These are phyloP conservation scores for Penicillium sp. DNA, from an alignment of 2,329 filamentous ascomycete genomes.

Conservation along the genomic window DNA sequence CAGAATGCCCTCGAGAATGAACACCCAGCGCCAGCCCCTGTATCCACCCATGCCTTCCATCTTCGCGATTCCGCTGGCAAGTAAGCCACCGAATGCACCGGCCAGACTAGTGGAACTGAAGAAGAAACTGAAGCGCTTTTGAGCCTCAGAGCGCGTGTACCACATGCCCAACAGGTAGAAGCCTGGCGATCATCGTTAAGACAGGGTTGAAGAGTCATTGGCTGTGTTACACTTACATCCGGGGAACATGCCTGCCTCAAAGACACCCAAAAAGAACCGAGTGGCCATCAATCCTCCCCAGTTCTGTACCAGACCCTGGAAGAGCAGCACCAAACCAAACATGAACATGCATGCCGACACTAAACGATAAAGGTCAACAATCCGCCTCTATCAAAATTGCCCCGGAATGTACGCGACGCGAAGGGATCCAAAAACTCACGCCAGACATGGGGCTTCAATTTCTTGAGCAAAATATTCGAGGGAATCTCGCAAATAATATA, in stretches of 20 bases:
- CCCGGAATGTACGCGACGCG: neutral
- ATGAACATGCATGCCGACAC: slow-evolving; percentile 78
- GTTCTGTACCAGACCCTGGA: slow-evolving; percentile 74
- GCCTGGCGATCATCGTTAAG: slow-evolving; percentile 22
- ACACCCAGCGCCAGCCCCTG: slow-evolving; percentile 52
- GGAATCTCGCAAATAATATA: slow-evolving; percentile 68
- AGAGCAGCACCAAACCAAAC: slow-evolving; percentile 73
- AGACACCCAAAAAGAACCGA: slow-evolving; percentile 80
- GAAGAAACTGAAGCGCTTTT: slow-evolving; percentile 91
- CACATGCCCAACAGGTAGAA: slow-evolving; percentile 71
- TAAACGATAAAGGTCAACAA: slow-evolving; percentile 18
- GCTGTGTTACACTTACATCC: slow-evolving; percentile 53
- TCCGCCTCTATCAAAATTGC: neutral
- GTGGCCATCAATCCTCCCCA: slow-evolving; percentile 75
- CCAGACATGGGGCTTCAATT: slow-evolving; percentile 66
- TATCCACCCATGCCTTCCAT: slow-evolving; percentile 61
- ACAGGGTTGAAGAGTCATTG: neutral
- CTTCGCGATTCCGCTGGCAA: slow-evolving; percentile 60
- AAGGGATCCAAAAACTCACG: slow-evolving; percentile 35
- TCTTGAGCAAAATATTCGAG: slow-evolving; percentile 70
- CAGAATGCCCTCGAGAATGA: slow-evolving; percentile 63
- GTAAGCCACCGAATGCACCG: slow-evolving; percentile 62
- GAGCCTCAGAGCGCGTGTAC: slow-evolving; percentile 84
- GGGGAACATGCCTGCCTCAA: slow-evolving; percentile 70
- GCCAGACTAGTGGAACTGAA: slow-evolving; percentile 69